Evolutionary conservation across 192 early-diverging fungal genomes (phyloP).

Genomic region (Backusella mclennaniae): DNA sequence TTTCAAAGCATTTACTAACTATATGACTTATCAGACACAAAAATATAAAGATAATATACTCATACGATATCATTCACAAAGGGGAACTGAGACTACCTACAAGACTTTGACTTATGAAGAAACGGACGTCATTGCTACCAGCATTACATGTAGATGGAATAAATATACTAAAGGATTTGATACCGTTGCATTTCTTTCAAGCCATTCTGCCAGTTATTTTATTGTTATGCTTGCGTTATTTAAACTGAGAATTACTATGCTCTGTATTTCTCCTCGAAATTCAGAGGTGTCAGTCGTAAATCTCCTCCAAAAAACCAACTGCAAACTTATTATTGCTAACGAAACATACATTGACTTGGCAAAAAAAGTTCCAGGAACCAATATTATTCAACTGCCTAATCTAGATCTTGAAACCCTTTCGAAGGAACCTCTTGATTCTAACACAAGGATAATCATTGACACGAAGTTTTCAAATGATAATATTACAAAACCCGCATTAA

Average conservation of each 20-base stretch:
- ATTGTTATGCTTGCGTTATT: not conserved
- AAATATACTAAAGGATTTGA: no score
- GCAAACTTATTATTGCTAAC: not conserved
- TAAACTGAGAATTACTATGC: not conserved
- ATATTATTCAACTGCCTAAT: no score
- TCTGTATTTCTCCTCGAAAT: not conserved
- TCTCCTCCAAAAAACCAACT: not conserved
- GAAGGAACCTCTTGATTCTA: no score
- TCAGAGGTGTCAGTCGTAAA: not conserved
- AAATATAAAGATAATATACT: not conserved
- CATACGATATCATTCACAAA: not conserved
- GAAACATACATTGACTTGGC: not conserved
- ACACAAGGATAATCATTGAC: no score
- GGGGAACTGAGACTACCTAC: not conserved
- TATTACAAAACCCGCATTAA: no score
- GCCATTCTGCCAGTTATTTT: not conserved
- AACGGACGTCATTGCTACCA: not conserved
- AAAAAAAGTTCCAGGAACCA: no score
- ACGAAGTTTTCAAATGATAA: no score
- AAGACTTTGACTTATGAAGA: not conserved
- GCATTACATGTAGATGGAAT: not conserved
- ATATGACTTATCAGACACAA: not conserved
- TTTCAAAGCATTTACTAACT: not conserved
- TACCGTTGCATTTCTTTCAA: not conserved
- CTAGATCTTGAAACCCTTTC: no score